A percentile compares a stretch with the other conserved stretches of the same genome.
Conservation (phyloP, 2,329 filamentous ascomycete species). For the Simplicillium sp. region DNA sequence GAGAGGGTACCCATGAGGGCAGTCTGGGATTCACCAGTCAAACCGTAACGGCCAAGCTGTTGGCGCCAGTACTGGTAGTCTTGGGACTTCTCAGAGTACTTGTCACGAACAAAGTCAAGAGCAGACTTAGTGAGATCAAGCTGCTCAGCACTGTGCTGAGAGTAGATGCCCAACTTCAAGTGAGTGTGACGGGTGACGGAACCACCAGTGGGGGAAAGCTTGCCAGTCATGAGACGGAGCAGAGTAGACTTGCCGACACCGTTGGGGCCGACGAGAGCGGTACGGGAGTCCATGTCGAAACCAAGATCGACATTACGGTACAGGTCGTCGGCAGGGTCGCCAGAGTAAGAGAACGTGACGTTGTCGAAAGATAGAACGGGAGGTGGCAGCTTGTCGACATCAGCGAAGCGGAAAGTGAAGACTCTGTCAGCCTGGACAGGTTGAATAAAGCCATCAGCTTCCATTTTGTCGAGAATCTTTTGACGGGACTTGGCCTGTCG, state of each 20-base stretch:
- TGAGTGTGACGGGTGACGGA: conserved; percentile 88
- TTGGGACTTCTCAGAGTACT: conserved; percentile 80
- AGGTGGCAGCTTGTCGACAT: conserved; percentile 98
- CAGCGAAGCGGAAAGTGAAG: conserved; percentile 96
- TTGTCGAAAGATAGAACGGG: conserved; percentile 94
- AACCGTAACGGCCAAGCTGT: conserved; percentile 89
- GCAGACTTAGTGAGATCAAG: conserved; percentile 96
- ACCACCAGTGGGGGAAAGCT: conserved; percentile 76
- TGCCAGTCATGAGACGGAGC: conserved; percentile 91
- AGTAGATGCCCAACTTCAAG: conserved; percentile 97
- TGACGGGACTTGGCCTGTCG: conserved; percentile 97
- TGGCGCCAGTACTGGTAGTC: conserved; percentile 99
- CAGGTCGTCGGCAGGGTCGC: conserved; percentile 77
- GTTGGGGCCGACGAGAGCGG: conserved; percentile 92
- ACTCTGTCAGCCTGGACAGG: conserved; percentile 75
- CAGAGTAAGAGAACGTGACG: conserved; percentile 97
- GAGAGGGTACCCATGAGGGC: conserved; percentile 96
- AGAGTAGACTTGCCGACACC: conserved; percentile 98
- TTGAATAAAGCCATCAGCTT: conserved; percentile 97
- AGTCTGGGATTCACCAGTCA: conserved; percentile 88
- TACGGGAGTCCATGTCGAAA: conserved; percentile 99
- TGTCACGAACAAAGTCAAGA: conserved; percentile 95
- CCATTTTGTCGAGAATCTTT: conserved; percentile 99
- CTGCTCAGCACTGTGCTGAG: conserved; percentile 96
- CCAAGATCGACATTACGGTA: conserved; percentile 96